These are phyloP conservation scores for Aspergillus nanangensis DNA, from an alignment of 495 filamentous ascomycete genomes.

Conservation along the genomic window DNA sequence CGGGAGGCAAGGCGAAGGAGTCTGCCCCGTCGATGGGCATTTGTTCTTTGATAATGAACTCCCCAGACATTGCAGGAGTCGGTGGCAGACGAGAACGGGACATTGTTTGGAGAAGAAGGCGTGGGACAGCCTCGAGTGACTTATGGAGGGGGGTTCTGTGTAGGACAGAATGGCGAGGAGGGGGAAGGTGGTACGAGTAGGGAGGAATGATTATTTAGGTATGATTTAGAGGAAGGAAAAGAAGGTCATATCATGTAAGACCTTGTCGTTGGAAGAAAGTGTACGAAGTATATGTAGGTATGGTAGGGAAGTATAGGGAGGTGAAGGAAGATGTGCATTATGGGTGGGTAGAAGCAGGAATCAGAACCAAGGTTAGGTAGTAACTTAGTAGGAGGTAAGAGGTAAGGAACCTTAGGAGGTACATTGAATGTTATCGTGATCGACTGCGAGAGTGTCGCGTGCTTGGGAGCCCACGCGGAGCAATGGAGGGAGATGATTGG, in stretches of 20 bases:
- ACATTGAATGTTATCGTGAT: too few relatives aligned
- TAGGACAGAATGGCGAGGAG: neutral
- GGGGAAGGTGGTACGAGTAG: slow-evolving; percentile 1
- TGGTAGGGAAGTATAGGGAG: too few relatives aligned
- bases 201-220: too few relatives aligned
- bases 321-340: too few relatives aligned
- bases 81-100: slow-evolving; percentile 68
- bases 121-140: neutral
- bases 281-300: too few relatives aligned
- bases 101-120: slow-evolving; percentile 45
- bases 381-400: too few relatives aligned
- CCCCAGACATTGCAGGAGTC: slow-evolving; percentile 80
- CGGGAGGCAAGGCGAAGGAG: slow-evolving; percentile 78
- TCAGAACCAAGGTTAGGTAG: too few relatives aligned
- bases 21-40: slow-evolving; percentile 48
- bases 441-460: slow-evolving; percentile 40
- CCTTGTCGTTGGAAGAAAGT: too few relatives aligned
- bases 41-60: slow-evolving; percentile 74
- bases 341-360: too few relatives aligned
- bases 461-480: slow-evolving; percentile 38
- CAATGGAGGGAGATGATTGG: slow-evolving; percentile 26
- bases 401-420: too few relatives aligned
- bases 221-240: too few relatives aligned
- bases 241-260: too few relatives aligned
- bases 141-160: slow-evolving; percentile 1